Evolutionary conservation across 371 early-diverging fungal genomes (phyloP).

Genomic region (Mortierella sp.): DNA sequence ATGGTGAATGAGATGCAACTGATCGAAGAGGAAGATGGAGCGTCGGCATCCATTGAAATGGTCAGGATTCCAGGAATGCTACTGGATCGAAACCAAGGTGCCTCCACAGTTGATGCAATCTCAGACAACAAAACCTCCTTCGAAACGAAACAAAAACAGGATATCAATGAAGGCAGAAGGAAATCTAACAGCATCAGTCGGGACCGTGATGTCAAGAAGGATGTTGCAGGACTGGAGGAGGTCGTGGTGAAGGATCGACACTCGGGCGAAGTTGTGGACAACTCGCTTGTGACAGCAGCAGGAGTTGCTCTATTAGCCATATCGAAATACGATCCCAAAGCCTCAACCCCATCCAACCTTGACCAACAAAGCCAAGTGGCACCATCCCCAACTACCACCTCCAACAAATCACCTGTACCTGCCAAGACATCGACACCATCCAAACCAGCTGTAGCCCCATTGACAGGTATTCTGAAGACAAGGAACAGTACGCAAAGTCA

Average conservation of each 20-base stretch:
- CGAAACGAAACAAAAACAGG: no score
- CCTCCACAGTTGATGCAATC: neutral
- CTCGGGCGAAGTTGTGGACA: no score
- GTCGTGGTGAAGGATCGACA: no score
- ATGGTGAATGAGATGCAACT: constrained; percentile 37
- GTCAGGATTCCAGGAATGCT: constrained; percentile 3
- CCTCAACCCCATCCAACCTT: neutral
- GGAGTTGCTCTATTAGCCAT: no score
- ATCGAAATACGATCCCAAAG: no score
- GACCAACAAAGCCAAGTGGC: neutral
- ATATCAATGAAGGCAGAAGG: no score
- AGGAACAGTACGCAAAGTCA: constrained; percentile 32
- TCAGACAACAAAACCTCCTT: neutral
- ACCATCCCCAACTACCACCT: neutral
- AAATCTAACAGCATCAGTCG: neutral
- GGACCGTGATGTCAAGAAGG: neutral
- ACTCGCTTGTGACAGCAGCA: no score
- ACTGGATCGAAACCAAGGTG: neutral
- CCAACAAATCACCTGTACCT: neutral
- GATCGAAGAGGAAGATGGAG: constrained; percentile 19
- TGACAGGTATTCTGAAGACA: constrained; percentile 42
- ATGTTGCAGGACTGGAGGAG: neutral
- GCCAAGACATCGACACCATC: neutral
- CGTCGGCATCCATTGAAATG: constrained; percentile 1
- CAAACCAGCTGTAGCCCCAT: constrained; percentile 12